Evolutionary conservation across 495 filamentous ascomycete species (phyloP).

Genomic region (Aspergillus affinis): DNA sequence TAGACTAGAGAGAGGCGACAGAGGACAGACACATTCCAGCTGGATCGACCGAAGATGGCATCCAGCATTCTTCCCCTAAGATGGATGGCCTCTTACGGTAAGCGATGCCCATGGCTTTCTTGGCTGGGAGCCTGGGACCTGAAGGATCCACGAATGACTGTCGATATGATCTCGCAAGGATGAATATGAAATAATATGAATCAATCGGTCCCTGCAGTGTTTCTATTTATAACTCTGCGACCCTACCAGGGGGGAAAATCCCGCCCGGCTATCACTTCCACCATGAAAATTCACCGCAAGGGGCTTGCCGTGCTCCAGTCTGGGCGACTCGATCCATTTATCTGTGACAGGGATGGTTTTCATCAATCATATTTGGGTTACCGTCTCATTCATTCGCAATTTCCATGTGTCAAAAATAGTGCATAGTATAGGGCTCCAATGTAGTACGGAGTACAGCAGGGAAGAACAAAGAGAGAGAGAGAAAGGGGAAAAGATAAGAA

Average conservation of each 20-base stretch:
- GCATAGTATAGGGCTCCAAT: not conserved
- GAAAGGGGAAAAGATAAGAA: no score
- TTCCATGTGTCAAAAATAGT: not conserved
- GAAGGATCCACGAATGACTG: not conserved
- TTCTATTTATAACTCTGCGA: slow-evolving; percentile 5
- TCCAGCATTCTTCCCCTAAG: not conserved
- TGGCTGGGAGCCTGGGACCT: not conserved
- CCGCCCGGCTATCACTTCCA: no score
- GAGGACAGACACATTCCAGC: not conserved
- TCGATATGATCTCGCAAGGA: not conserved
- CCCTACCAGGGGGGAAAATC: not conserved
- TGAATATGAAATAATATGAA: not conserved
- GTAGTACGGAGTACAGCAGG: not conserved
- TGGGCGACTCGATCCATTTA: not conserved
- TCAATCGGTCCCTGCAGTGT: slow-evolving; percentile 4
- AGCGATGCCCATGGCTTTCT: not conserved
- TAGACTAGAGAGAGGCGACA: slow-evolving; percentile 1
- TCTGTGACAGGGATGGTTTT: not conserved
- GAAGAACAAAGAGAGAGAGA: no score
- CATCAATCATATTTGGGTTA: no score
- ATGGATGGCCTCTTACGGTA: not conserved
- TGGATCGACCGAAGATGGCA: not conserved
- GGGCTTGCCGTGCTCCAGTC: not conserved
- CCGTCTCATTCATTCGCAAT: not conserved
- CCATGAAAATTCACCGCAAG: not conserved